phyloP scores from a whole-genome alignment of 768 basidiomycete genomes.

The Phaeotremella fagi region DNA sequence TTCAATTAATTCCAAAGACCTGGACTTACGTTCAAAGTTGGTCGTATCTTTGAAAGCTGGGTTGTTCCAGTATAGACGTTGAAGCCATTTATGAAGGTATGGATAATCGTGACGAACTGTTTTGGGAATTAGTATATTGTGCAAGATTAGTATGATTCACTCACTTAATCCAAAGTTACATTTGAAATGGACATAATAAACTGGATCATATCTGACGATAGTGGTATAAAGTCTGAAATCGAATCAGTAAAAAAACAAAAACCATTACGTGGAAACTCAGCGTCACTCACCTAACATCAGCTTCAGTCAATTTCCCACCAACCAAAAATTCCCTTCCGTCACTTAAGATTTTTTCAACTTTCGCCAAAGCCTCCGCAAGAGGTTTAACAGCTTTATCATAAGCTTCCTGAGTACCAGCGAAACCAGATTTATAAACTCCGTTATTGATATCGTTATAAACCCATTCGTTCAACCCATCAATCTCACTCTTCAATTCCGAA shows the following conservation, averaged over 20 bases:
- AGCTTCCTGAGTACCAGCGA: constrained; percentile 72
- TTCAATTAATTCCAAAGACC: background rate
- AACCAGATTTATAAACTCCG: constrained; percentile 75
- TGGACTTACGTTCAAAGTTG: constrained; percentile 69
- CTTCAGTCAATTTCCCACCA: constrained; percentile 69
- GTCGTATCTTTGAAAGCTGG: constrained; percentile 81
- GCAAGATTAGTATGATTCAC: too few species aligned
- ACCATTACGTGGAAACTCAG: background rate
- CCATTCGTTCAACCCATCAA: constrained; percentile 75
- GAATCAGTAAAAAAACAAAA: background rate
- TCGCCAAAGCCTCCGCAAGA: constrained; percentile 74
- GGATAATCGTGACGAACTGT: constrained; percentile 80
- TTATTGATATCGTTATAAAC: constrained; percentile 70
- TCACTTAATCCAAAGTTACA: constrained; percentile 68
- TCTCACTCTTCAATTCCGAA: constrained; percentile 61
- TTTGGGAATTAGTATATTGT: too few species aligned
- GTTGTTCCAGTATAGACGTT: constrained; percentile 85
- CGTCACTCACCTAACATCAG: constrained; percentile 48
- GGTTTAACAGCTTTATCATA: constrained; percentile 72
- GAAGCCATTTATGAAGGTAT: constrained; percentile 71
- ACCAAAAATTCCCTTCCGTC: constrained; percentile 76
- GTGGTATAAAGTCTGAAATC: constrained; percentile 80
- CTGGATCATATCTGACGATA: constrained; percentile 60
- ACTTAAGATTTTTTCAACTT: constrained; percentile 66
- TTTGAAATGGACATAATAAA: constrained; percentile 89